Evolutionary conservation across 148 eudicot species (phyloP).

Genomic region (Talinum fruticosum): DNA sequence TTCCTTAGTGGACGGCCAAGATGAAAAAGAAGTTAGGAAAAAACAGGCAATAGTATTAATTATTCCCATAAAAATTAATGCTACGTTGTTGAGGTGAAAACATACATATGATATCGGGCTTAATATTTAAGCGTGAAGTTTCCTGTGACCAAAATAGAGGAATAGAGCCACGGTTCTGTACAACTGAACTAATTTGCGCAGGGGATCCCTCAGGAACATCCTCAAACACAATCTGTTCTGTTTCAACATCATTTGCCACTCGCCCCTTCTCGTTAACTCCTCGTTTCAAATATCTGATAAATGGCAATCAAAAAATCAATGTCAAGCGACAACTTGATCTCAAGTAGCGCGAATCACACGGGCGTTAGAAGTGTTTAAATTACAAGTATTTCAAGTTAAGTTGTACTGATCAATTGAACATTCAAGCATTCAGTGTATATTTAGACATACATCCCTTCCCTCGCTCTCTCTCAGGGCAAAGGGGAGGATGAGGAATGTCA

Average conservation of each 20-base stretch:
- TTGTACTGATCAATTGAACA: neutral
- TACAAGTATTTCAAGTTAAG: neutral
- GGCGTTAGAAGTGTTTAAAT: neutral
- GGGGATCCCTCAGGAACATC: constrained; percentile 71
- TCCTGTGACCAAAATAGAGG: constrained; percentile 99
- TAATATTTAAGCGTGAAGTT: constrained; percentile 83
- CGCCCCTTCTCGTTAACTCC: constrained; percentile 91
- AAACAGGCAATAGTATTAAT: too few species aligned
- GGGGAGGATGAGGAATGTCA: neutral
- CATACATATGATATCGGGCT: constrained; percentile 91
- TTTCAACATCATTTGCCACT: constrained; percentile 97
- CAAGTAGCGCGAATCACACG: neutral
- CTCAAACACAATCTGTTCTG: constrained; percentile 87
- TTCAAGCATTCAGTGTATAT: neutral
- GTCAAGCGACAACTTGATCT: neutral
- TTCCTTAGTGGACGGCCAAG: neutral
- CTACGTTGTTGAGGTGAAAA: neutral
- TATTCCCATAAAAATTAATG: neutral
- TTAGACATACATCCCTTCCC: neutral
- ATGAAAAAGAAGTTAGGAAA: neutral
- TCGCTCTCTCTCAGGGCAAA: neutral
- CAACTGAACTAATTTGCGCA: constrained; percentile 72
- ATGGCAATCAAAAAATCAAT: constrained; percentile 7
- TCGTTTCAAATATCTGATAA: constrained; percentile 70
- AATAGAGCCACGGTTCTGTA: constrained; percentile 94